Base-by-base conservation (phyloP, 2,329 filamentous ascomycete species). In the Chaetomium olivaceum region DNA sequence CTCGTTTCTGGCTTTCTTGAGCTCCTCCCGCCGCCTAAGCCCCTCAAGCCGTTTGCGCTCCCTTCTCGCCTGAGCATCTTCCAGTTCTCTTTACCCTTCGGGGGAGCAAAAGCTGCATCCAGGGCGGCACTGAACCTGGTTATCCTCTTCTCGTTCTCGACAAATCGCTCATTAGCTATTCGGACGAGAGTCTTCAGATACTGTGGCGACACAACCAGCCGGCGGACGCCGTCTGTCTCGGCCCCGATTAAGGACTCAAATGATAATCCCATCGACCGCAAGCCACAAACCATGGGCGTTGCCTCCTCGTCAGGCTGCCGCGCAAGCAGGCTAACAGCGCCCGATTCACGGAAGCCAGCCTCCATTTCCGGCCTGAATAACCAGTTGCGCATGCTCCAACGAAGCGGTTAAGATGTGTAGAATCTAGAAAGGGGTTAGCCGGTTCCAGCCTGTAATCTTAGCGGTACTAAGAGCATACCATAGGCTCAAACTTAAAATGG, bases 401-500 rank as follows among this genome's bases (percentile, higher is more conserved):
- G 91, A 94, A 19, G 92, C 87, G 6, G 92, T 88, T 72, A 96
- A 84, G 52, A 98, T 83, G 71, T 98, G 94, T 0, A 98, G 85
- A 71, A 97, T 97, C 93, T 96, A 27, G 2, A 29, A 58, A 46
- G 11, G n/a, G 36, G 57, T 69, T 43, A 63, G 65, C 27, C 12
- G 52, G 46, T 19, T 4, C 4, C 11, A 16, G 2, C 12, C 11
- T 58, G 21, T 16, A 21, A 7, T 21, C 21, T 14, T 1, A 0
- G 11, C n/a, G 16, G n/a, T n/a, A 52, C n/a, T 39, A 51, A 27
- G 7, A 8, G 46, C 46, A 75, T 83, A 96, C 93, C 92, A 97
- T 93, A 4, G 93, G 92, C 76, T 97, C 93, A 74, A 96, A 97
- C 77, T 96, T 95, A 79, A 97, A 91, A 77, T 94, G 92, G 59